These are phyloP conservation scores for Perilla frutescens DNA, from an alignment of 257 asterid species.

Conservation along the genomic window DNA sequence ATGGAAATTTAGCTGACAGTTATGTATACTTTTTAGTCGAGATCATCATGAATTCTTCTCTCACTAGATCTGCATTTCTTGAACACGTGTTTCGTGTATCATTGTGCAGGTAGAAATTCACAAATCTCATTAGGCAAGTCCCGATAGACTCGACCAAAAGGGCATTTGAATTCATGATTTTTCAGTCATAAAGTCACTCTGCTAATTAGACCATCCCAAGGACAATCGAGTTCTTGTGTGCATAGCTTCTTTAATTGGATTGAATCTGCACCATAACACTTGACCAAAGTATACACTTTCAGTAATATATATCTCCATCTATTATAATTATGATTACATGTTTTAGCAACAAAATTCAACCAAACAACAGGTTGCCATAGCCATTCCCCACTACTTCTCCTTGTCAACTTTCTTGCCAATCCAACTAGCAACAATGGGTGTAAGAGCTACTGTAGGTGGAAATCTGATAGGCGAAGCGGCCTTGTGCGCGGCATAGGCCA, in stretches of 20 bases:
- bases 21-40: background rate
- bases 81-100: background rate
- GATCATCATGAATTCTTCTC: background rate
- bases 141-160: too few species aligned
- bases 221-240: too few species aligned
- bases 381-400: conserved; percentile 43
- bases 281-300: background rate
- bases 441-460: conserved; percentile 96
- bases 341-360: conserved; percentile 36
- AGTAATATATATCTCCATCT: conserved; percentile 4
- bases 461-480: conserved; percentile 98
- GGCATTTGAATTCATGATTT: too few species aligned
- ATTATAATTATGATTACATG: conserved; percentile 19
- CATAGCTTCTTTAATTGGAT: too few species aligned
- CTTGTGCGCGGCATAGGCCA: conserved; percentile 98
- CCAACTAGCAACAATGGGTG: conserved; percentile 93
- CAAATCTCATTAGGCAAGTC: too few species aligned
- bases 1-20: background rate
- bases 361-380: conserved; percentile 11
- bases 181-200: background rate
- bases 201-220: background rate
- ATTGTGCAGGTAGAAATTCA: too few species aligned
- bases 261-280: background rate
- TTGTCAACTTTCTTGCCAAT: conserved; percentile 83
- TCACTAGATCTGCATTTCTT: background rate